Base-by-base conservation (phyloP, 768 basidiomycete species). In the Hygrophorus pudorinus region DNA sequence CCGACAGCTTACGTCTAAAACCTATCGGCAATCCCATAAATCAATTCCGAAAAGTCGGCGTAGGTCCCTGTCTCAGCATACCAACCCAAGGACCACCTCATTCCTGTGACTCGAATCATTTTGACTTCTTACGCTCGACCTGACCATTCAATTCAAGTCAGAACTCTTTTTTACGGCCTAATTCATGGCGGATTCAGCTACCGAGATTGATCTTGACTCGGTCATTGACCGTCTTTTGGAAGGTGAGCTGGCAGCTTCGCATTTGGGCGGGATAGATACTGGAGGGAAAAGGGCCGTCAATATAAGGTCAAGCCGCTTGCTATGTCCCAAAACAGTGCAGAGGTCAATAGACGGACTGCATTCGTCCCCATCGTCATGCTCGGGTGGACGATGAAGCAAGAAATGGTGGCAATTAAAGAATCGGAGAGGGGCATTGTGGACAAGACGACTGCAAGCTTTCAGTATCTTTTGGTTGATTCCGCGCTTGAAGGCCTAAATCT, bases 151-250 rank as follows among this genome's bases (percentile, higher is more conserved):
- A 14, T 33, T 42, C 16, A 38, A 27, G 36, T 27, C 41, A 29
- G 11, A 18, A 47, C 8, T 31, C 20, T 6, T 16, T 21, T 13
- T 18, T 7, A 33, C 14, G 38, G 33, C 17, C 33, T 50, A 46
- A 61, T 56, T 37, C 45, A 87, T 87, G 85, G 79, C 85, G 59
- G 85, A 89, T 58, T 70, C 80, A 54, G 68, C 78, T 49, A 85
- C 84, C 60, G 94, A 97, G 65, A 94, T 99, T 68, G 94, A 99
- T 78, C 79, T 98, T 50, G 94, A 99, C 75, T 93, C 91, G 65
- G 91, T 99, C 73, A 98, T 99, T 60, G 94, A 97, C 81, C 78
- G 92, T 49, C 75, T 98, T 51, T 73, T 97, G 51, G 94, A 98
- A 83, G 94, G 94, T 94, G 72, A 67, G 85, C 63, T 57, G 24